phyloP scores from a whole-genome alignment of 225 moss, liverwort and hornwort species.

The Pseudoscleropodium purum region DNA sequence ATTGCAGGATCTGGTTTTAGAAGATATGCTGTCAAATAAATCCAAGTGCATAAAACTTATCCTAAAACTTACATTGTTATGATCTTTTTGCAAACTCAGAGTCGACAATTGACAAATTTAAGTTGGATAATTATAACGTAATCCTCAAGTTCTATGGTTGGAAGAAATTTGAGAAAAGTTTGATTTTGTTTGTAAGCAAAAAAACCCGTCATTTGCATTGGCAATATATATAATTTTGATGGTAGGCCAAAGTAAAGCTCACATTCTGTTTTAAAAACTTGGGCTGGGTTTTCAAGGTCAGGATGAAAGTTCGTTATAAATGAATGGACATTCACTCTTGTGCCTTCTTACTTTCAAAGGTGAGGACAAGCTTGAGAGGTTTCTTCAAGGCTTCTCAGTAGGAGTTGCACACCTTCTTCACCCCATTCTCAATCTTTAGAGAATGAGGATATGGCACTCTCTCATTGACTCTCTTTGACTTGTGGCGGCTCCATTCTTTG shows the following conservation, averaged over 20 bases:
- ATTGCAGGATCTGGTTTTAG: background rate
- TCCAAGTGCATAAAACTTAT: background rate
- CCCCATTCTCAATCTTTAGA: too few species aligned
- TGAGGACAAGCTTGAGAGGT: too few species aligned
- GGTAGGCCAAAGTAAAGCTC: too few species aligned
- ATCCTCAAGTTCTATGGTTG: too few species aligned
- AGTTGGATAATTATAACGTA: background rate
- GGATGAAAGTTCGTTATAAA: background rate
- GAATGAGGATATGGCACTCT: too few species aligned
- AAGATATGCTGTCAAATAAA: background rate
- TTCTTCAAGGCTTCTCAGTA: background rate
- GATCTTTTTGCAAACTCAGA: background rate
- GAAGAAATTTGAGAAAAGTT: background rate
- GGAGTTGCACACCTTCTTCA: too few species aligned
- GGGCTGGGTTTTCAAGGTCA: too few species aligned
- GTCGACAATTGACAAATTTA: rapidly evolving
- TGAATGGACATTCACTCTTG: background rate
- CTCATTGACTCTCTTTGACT: too few species aligned
- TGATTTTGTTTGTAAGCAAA: background rate
- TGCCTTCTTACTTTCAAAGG: background rate
- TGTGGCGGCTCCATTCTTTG: too few species aligned
- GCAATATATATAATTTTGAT: background rate
- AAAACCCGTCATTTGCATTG: background rate
- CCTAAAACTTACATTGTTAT: background rate
- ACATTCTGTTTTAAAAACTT: too few species aligned